These are phyloP conservation scores for Helichrysum umbraculigerum DNA, from an alignment of 129 eudicot species.

Conservation along the genomic window DNA sequence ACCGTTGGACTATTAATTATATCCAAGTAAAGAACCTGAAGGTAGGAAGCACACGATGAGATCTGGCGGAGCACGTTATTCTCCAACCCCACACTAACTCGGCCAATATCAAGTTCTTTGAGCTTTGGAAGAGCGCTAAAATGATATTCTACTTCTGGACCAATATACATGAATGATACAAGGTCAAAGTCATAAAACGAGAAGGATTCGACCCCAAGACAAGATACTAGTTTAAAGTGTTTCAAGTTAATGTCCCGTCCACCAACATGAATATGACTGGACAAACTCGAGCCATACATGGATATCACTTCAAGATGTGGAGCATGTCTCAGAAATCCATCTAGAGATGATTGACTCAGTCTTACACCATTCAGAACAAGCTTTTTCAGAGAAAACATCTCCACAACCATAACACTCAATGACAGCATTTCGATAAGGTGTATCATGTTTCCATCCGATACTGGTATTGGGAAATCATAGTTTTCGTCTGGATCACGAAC, in stretches of 20 bases:
- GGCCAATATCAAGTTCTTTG: too few relatives aligned
- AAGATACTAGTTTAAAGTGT: constrained; percentile 33
- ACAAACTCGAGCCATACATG: constrained; percentile 19
- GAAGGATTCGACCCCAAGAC: constrained; percentile 16
- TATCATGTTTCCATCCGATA: neutral
- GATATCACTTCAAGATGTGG: constrained; percentile 31
- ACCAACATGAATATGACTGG: constrained; percentile 24
- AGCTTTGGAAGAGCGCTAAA: constrained; percentile 15
- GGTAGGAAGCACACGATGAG: too few relatives aligned
- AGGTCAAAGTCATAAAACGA: constrained; percentile 35
- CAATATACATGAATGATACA: constrained; percentile 25
- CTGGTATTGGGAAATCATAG: neutral
- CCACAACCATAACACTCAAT: neutral
- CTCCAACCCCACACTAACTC: too few relatives aligned
- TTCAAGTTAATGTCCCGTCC: constrained; percentile 28
- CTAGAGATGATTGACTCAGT: constrained; percentile 29
- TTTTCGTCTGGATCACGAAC: neutral
- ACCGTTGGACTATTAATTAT: too few relatives aligned
- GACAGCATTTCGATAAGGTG: neutral
- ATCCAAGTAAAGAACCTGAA: too few relatives aligned
- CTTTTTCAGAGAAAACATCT: constrained; percentile 20
- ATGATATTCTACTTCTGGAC: neutral
- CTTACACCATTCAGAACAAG: constrained; percentile 41
- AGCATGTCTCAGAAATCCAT: constrained; percentile 21
- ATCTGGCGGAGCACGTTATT: too few relatives aligned